Evolutionary conservation across 345 rosid species (phyloP).

Genomic region (Cardamine chenopodiifolia): DNA sequence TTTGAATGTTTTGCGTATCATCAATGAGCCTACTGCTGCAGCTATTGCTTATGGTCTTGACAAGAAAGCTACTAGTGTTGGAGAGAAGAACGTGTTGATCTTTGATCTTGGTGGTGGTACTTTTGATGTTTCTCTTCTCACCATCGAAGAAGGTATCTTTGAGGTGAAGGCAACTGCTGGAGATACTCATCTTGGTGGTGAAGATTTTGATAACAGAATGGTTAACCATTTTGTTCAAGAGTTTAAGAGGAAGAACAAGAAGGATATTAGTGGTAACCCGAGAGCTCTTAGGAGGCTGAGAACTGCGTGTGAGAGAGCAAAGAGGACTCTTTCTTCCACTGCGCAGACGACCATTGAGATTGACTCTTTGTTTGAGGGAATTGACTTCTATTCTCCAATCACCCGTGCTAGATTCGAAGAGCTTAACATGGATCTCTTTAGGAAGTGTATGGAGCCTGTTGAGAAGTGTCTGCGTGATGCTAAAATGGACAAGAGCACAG

Average conservation of each 20-base stretch:
- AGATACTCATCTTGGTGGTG: conserved; percentile 72
- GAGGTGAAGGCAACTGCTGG: conserved; percentile 71
- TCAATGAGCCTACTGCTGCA: conserved; percentile 45
- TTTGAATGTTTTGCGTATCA: conserved; percentile 39
- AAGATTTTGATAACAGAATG: conserved; percentile 68
- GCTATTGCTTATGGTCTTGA: conserved; percentile 47
- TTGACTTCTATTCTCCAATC: conserved; percentile 43
- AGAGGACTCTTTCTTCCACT: conserved; percentile 64
- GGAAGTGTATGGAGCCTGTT: conserved; percentile 48
- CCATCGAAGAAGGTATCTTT: conserved; percentile 66
- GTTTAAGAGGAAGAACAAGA: conserved; percentile 65
- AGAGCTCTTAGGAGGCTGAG: conserved; percentile 69
- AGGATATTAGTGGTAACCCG: conserved; percentile 58
- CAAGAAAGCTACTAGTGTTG: conserved; percentile 41
- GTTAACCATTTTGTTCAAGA: conserved; percentile 68
- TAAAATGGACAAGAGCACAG: conserved; percentile 40
- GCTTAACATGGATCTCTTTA: conserved; percentile 47
- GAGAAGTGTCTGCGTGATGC: conserved; percentile 46
- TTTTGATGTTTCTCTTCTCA: conserved; percentile 63
- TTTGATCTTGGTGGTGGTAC: conserved; percentile 73
- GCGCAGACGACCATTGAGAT: conserved; percentile 47
- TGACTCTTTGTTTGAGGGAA: conserved; percentile 46
- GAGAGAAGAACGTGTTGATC: conserved; percentile 44
- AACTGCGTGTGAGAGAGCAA: conserved; percentile 42
- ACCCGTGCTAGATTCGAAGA: conserved; percentile 49